Conservation (phyloP, 2,329 filamentous ascomycete species). For the Hypocrella siamensis region DNA sequence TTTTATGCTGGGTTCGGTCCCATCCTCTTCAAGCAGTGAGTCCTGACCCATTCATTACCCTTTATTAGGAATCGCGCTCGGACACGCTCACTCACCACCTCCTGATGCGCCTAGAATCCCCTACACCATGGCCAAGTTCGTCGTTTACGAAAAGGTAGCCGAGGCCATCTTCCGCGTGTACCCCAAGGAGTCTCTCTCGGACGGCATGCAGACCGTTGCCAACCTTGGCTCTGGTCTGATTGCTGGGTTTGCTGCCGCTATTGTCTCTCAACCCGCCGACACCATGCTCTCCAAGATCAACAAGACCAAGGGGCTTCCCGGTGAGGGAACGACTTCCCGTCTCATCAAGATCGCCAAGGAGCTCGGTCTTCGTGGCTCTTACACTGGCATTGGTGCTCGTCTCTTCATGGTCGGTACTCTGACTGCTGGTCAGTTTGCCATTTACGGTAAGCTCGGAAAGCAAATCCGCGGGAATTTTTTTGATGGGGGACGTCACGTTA, state of each 20-base stretch:
- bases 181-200: constrained; percentile 57
- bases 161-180: constrained; percentile 53
- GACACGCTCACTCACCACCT: neutral
- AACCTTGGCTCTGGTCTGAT: constrained; percentile 49
- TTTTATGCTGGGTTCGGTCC: constrained; percentile 89
- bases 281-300: constrained; percentile 95
- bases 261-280: constrained; percentile 80
- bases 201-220: constrained; percentile 57
- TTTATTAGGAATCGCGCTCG: too few species aligned
- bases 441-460: constrained; percentile 57
- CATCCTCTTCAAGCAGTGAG: constrained; percentile 48
- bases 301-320: constrained; percentile 79
- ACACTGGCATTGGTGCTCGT: constrained; percentile 65
- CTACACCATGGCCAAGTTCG: constrained; percentile 93
- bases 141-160: constrained; percentile 79
- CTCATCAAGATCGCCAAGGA: constrained; percentile 81
- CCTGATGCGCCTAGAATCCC: constrained; percentile 44
- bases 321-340: constrained; percentile 67
- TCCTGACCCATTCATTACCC: constrained; percentile 3
- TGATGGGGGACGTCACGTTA: too few species aligned
- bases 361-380: constrained; percentile 65
- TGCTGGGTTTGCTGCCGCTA: constrained; percentile 65
- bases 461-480: too few species aligned
- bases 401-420: constrained; percentile 50
- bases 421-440: constrained; percentile 73